These are phyloP conservation scores for Ganoderma meredithae DNA, from an alignment of 1,284 basidiomycete genomes.

Conservation along the genomic window DNA sequence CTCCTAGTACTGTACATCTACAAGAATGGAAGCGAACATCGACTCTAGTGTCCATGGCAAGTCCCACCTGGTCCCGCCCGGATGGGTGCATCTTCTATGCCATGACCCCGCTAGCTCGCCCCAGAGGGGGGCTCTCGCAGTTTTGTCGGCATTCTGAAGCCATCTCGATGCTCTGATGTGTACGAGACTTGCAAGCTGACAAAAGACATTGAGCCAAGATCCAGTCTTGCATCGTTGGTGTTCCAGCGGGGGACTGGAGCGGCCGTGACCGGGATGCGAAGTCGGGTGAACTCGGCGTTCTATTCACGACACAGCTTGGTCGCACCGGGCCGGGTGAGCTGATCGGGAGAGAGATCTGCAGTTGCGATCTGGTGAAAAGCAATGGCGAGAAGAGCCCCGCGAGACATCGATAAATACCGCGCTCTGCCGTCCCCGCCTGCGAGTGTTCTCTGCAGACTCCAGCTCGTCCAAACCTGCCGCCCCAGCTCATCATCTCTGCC, in stretches of 20 bases:
- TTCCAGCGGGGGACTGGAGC: background rate
- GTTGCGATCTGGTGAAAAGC: conserved; percentile 1
- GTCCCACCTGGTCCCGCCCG: background rate
- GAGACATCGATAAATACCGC: conserved; percentile 13
- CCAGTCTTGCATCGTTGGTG: background rate
- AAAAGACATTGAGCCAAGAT: background rate
- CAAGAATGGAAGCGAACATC: background rate
- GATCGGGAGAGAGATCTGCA: conserved; percentile 2
- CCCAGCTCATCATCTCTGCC: background rate
- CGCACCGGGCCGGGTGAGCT: background rate
- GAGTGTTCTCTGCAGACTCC: background rate
- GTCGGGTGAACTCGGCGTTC: background rate
- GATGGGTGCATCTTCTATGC: background rate
- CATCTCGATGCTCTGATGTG: background rate
- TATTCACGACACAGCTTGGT: background rate
- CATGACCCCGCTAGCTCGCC: background rate
- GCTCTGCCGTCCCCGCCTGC: too few species aligned
- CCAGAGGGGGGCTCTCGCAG: background rate
- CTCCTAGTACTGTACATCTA: background rate
- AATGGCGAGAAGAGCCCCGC: background rate
- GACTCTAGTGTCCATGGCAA: background rate
- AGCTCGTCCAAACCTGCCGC: background rate
- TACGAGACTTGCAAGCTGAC: background rate
- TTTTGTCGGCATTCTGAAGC: background rate
- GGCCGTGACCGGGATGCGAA: background rate